phyloP scores from a whole-genome alignment of 805 yeast species.

The Metschnikowia noctiluminum region DNA sequence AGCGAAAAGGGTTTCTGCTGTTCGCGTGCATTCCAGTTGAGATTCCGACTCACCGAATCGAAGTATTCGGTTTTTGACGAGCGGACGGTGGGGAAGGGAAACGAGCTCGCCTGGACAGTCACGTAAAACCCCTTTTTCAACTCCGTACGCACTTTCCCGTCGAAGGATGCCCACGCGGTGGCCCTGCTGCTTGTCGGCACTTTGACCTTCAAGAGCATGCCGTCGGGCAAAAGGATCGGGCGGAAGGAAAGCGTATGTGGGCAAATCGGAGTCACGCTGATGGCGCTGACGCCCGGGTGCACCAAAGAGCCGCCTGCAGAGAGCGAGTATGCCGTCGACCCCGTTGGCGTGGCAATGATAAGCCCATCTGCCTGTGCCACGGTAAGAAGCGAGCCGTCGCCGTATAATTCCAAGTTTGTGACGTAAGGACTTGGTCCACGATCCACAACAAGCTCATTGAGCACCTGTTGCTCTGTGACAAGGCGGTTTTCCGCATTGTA shows the following conservation, averaged over 20 bases:
- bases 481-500: conserved; percentile 49
- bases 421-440: conserved; percentile 93
- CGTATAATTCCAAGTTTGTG: conserved; percentile 83
- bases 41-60: conserved; percentile 77
- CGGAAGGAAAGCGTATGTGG: conserved; percentile 93
- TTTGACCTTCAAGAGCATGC: conserved; percentile 78
- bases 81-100: conserved; percentile 90
- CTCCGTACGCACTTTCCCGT: conserved; percentile 86
- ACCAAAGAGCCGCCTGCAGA: conserved; percentile 95
- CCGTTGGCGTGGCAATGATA: conserved; percentile 91
- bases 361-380: conserved; percentile 94
- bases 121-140: conserved; percentile 80
- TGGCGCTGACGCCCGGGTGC: conserved; percentile 91
- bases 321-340: conserved; percentile 92
- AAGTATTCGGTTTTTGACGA: conserved; percentile 72
- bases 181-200: conserved; percentile 78
- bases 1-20: conserved; percentile 79
- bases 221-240: conserved; percentile 89
- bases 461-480: conserved; percentile 67
- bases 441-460: conserved; percentile 88
- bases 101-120: conserved; percentile 79
- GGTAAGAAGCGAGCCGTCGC: conserved; percentile 80
- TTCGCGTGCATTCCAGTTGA: conserved; percentile 93
- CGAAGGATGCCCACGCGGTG: conserved; percentile 96
- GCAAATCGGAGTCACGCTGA: conserved; percentile 91